Evolutionary conservation across 306 rosid genomes (phyloP).

Genomic region (Ormosia emarginata): DNA sequence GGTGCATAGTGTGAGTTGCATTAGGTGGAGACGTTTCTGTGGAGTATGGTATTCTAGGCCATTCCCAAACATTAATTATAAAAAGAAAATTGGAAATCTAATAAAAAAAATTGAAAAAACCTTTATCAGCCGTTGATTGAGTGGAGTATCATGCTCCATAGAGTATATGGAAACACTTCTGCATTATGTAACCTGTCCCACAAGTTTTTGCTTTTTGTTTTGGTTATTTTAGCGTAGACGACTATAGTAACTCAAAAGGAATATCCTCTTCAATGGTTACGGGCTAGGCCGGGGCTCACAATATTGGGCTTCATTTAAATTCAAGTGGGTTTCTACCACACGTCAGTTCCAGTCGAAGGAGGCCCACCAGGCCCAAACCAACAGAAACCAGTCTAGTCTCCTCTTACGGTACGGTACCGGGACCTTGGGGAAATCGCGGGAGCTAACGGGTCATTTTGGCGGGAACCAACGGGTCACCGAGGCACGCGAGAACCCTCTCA

Average conservation of each 20-base stretch:
- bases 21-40: too few species aligned
- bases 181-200: background rate
- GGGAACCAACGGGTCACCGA: constrained; percentile 51
- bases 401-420: background rate
- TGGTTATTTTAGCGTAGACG: background rate
- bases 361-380: background rate
- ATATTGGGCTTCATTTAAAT: background rate
- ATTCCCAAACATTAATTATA: too few species aligned
- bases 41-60: too few species aligned
- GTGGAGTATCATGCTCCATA: too few species aligned
- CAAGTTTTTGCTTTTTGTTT: background rate
- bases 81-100: too few species aligned
- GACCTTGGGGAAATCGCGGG: constrained; percentile 23
- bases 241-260: background rate
- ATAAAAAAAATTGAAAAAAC: too few species aligned
- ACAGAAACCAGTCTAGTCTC: background rate
- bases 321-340: background rate
- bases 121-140: too few species aligned
- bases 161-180: too few species aligned
- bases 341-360: background rate
- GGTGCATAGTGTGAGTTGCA: too few species aligned
- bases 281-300: background rate
- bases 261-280: background rate
- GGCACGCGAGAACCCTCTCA: background rate
- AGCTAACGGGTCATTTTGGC: constrained; percentile 61